These are phyloP conservation scores for Salvia hispanica DNA, from an alignment of 257 asterid genomes.

Conservation along the genomic window DNA sequence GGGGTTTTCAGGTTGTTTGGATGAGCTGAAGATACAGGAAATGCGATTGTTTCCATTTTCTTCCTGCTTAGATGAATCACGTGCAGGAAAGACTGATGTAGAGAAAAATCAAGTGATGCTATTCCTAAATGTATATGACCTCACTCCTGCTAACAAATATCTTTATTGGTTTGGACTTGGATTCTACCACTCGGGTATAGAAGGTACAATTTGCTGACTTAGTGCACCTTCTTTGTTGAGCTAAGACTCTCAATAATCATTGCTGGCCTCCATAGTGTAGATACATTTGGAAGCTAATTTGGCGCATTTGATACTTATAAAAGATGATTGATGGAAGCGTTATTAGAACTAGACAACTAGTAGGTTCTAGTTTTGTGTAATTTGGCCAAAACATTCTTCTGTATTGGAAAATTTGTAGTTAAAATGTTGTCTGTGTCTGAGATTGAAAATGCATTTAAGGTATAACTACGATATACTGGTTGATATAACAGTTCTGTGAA, in stretches of 20 bases:
- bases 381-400: neutral
- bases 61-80: conserved; percentile 49
- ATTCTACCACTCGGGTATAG: conserved; percentile 81
- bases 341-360: neutral
- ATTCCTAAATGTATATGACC: conserved; percentile 81
- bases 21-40: conserved; percentile 22
- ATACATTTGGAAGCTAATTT: neutral
- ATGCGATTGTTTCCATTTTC: conserved; percentile 60
- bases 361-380: neutral
- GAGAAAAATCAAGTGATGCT: conserved; percentile 52
- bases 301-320: neutral
- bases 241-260: neutral
- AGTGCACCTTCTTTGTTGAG: conserved; percentile 6
- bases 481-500: neutral
- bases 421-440: neutral
- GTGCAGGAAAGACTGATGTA: conserved; percentile 40
- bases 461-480: neutral
- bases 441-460: neutral
- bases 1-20: conserved; percentile 29
- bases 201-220: conserved; percentile 54
- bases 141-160: conserved; percentile 73
- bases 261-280: neutral
- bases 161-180: conserved; percentile 87
- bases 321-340: neutral
- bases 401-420: neutral